Evolutionary conservation across 176 grass and related monocot species (phyloP).

Genomic region (Pharus latifolius): DNA sequence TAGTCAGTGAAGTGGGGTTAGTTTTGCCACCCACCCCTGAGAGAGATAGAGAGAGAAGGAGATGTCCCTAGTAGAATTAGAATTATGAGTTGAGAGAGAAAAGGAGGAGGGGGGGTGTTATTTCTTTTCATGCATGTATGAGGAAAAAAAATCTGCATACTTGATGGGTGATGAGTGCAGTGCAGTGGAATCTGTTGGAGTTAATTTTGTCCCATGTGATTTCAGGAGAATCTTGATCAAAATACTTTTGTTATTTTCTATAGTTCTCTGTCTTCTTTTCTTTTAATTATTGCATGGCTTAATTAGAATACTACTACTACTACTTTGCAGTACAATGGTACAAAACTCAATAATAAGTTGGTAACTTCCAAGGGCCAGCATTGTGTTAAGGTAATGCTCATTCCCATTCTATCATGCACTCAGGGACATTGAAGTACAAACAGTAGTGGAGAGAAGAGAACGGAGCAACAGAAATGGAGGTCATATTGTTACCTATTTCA

Average conservation of each 20-base stretch:
- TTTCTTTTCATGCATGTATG: neutral
- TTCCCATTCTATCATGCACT: neutral
- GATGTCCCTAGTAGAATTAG: neutral
- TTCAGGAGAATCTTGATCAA: neutral
- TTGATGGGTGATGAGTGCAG: neutral
- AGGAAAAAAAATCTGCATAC: neutral
- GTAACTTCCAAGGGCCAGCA: neutral
- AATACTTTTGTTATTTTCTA: neutral
- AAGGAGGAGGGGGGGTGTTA: neutral
- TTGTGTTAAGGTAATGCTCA: neutral
- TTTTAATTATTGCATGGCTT: neutral
- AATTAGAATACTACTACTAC: too few species aligned
- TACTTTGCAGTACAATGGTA: neutral
- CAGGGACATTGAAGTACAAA: neutral
- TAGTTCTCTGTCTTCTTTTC: neutral
- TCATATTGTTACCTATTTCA: too few species aligned
- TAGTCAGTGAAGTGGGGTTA: slow-evolving; percentile 40
- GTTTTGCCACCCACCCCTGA: slow-evolving; percentile 71
- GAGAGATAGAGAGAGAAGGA: slow-evolving; percentile 22
- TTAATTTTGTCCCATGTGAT: slow-evolving; percentile 15
- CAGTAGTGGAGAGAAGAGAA: neutral
- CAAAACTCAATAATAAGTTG: neutral
- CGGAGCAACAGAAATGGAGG: neutral
- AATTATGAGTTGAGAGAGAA: slow-evolving; percentile 13
- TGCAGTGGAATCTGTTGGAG: neutral